A percentile compares a stretch with the other conserved stretches of the same genome.
Conservation (phyloP, 1,284 basidiomycete genomes). For the Ustilago bromivora region DNA sequence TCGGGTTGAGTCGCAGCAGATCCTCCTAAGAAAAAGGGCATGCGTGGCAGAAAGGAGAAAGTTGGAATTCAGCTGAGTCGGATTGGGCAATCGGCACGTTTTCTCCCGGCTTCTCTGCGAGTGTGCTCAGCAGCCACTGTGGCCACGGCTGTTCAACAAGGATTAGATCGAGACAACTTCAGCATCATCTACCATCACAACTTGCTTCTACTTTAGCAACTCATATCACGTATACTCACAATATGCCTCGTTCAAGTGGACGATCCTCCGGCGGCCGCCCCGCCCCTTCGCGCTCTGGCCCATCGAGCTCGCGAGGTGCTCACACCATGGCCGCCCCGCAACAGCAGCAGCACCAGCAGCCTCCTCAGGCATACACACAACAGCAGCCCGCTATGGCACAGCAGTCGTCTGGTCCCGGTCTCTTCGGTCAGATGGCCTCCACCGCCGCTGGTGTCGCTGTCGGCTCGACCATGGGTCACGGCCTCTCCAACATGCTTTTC, state of each 20-base stretch:
- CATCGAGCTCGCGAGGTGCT: conserved; percentile 63
- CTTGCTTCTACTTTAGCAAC: conserved; percentile 9
- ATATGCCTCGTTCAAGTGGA: conserved; percentile 65
- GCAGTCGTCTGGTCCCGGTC: conserved; percentile 54
- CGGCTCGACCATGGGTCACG: conserved; percentile 84
- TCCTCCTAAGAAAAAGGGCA: neutral
- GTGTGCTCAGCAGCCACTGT: conserved; percentile 17
- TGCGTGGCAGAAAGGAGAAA: neutral
- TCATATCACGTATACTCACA: conserved; percentile 8
- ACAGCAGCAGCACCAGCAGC: conserved; percentile 39
- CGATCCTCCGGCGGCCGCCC: conserved; percentile 58
- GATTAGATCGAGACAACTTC: conserved; percentile 4
- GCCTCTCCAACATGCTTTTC: conserved; percentile 85
- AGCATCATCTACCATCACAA: conserved; percentile 14
- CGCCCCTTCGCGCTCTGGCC: conserved; percentile 61
- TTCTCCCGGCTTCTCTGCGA: conserved; percentile 16
- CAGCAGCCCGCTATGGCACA: conserved; percentile 41
- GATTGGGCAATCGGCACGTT: conserved; percentile 36
- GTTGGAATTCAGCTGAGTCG: conserved; percentile 28
- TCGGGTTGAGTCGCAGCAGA: conserved; percentile 13
- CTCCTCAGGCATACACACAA: conserved; percentile 39
- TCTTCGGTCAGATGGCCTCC: conserved; percentile 78
- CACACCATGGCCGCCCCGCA: conserved; percentile 65
- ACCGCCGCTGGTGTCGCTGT: conserved; percentile 88
- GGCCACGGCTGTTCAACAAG: neutral